Conservation (phyloP, 2,329 filamentous ascomycete genomes). For the Chlorencoelia australis region DNA sequence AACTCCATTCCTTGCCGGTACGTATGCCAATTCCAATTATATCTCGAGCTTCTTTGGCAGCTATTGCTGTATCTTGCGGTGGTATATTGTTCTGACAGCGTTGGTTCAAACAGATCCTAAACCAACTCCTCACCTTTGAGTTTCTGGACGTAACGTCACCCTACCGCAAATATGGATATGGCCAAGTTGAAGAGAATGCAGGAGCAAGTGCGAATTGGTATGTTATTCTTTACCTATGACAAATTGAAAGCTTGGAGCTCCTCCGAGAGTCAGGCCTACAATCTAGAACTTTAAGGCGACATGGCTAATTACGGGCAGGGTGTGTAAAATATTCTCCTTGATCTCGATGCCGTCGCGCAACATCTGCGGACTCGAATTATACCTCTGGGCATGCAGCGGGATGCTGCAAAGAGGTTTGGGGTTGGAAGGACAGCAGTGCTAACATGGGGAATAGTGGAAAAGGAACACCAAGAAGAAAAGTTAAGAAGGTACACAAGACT, state of each 20-base stretch:
- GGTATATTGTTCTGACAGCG: too few relatives aligned
- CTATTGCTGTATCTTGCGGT: too few relatives aligned
- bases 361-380: not conserved
- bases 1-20: too few relatives aligned
- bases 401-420: conserved; percentile 8
- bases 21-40: too few relatives aligned
- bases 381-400: not conserved
- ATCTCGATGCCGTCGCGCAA: not conserved
- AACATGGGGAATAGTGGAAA: conserved; percentile 57
- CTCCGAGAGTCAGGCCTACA: not conserved
- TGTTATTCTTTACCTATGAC: conserved; percentile 1
- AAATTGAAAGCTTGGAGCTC: conserved; percentile 4
- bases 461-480: conserved; percentile 93
- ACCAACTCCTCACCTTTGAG: too few relatives aligned
- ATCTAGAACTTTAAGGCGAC: not conserved
- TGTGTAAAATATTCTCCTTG: conserved; percentile 12
- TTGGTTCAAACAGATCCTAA: too few relatives aligned
- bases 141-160: conserved; percentile 21
- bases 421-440: conserved; percentile 16
- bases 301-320: conserved; percentile 9
- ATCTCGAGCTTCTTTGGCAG: too few relatives aligned
- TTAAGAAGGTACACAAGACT: conserved; percentile 94
- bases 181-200: conserved; percentile 58
- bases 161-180: conserved; percentile 48
- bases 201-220: conserved; percentile 44